Evolutionary conservation across 2,329 filamentous ascomycete genomes (phyloP), one percentile per base, ranked within the genome.

Genomic region (Clonostachys chloroleuca): DNA sequence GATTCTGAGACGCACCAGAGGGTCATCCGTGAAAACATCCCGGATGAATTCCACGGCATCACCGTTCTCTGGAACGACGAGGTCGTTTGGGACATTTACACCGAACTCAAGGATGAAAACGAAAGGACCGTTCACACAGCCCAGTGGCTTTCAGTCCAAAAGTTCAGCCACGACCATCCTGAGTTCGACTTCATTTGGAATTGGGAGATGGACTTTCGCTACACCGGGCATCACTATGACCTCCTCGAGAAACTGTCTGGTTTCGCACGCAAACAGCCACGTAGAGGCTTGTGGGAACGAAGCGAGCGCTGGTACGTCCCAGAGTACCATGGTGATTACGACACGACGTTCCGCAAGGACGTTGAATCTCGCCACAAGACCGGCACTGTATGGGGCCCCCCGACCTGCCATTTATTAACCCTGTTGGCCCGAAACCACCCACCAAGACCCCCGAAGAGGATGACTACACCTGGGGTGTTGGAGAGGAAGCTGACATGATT

Each of bases 111-210:
- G 57, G 83, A 87, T 48, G 78, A 67, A 7, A 66, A 73, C 45
- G 72, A 74, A 47, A 64, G 72, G 50, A 72, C 66, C 45, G 80
- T 81, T n/a, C 78, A 82, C 55, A 74, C 74, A 30, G 73, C 77
- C 33, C 84, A 89, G 57, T 89, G 84, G 73, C 75, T 89, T 54
- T 84, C 86, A 6, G 75, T 91, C 3, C 87, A 91, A 60, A 85
- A 84, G 65, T 91, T 92, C 59, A 81, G 81, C 49, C 77, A 86
- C 57, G 84, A 86, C 44, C 84, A 90, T 56, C 87, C 87, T 0
- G 83, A 92, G 56, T 94, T 88, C 53, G 86, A 92, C 55, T 90
- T 80, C 56, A 76, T 90, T 55, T 94, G 89, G 87, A 92, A 92
- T 62, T 92, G 87, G 88, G 89, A 94, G 61, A 87, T 90, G 67